Evolutionary conservation across 1,284 basidiomycete genomes (phyloP).

Genomic region (Ustilago hordei): DNA sequence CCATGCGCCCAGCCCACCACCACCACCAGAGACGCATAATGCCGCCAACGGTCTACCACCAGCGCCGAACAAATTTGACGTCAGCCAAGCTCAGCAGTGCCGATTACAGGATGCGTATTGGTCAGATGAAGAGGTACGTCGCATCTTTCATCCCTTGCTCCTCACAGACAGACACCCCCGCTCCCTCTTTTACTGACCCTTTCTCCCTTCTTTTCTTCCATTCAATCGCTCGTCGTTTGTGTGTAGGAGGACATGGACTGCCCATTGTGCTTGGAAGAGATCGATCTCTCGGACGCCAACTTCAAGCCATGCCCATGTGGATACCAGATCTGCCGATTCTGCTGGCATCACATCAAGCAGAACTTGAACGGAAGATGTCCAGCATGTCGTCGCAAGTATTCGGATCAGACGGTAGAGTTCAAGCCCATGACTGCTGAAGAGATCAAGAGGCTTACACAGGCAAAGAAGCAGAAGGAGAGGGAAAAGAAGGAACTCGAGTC

Average conservation of each 20-base stretch:
- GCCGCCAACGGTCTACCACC: conserved; percentile 55
- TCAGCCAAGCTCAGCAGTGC: conserved; percentile 69
- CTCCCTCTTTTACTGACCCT: not conserved
- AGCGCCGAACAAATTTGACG: conserved; percentile 62
- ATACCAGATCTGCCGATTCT: conserved; percentile 99
- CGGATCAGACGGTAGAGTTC: conserved; percentile 92
- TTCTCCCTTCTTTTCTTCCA: not conserved
- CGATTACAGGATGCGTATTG: conserved; percentile 96
- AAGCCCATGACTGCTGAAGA: conserved; percentile 95
- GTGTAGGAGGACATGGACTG: conserved; percentile 94
- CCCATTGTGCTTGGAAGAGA: conserved; percentile 97
- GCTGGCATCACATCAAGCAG: conserved; percentile 98
- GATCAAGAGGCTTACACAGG: conserved; percentile 92
- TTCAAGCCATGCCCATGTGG: conserved; percentile 99
- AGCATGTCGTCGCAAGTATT: conserved; percentile 93
- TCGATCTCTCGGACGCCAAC: conserved; percentile 98
- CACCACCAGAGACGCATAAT: conserved; percentile 25
- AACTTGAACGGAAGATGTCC: conserved; percentile 96
- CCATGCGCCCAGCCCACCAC: conserved; percentile 16
- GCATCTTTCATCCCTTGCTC: not conserved
- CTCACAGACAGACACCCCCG: not conserved
- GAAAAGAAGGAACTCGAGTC: conserved; percentile 95
- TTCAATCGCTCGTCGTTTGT: not conserved
- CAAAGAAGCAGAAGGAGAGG: conserved; percentile 94
- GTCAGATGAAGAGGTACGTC: conserved; percentile 86